Evolutionary conservation across 495 filamentous ascomycete species (phyloP), one percentile per base, ranked within the genome.

Genomic region (Ramalina peruviana): DNA sequence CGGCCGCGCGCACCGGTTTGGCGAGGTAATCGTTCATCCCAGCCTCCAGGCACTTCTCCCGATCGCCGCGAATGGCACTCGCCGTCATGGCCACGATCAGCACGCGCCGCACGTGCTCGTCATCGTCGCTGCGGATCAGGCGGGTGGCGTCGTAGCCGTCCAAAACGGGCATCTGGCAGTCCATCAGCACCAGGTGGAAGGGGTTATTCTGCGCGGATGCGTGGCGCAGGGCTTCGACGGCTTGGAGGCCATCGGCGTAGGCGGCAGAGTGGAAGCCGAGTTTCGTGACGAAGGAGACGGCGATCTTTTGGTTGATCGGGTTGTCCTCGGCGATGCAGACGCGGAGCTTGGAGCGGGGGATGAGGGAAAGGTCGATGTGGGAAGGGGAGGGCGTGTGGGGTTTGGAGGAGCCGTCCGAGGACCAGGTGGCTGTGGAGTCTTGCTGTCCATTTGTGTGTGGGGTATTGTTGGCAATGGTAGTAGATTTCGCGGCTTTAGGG

Each of bases 1-100:
- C 70, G 20, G 79, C 76, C 15, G 75, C 79, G 46, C 86, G 73
- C 1, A 95, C 88, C 9, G 88, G 88, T 62, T 95, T 95, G 21
- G 88, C 87, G 5, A 95, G 78, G 53, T 95, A 95, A 54, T 94
- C 87, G 65, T 94, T 94, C 88, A 95, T 95, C 25, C 88, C 88
- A 1, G 86, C 85, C 23, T 86, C 86, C 15, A 95, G 69, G 57
- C 88, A 95, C 63, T 89, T 93, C 64, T 95, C 88, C 25, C 87
- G 74, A 55, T 95, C 88, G 36, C 88, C 88, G 60, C 86, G 83
- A 55, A 95, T 95, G 15, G 88, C 88, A 46, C 78, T 83, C 3
- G 88, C 88, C 3, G 88, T 95, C 88, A 95, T 94, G 36, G 88
- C 88, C 51, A 95, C 92, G 47, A 95, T 80, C 11, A 95, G 71